Evolutionary conservation across 345 rosid genomes (phyloP), one percentile per base, ranked within the genome.

Genomic region (Gynandropsis gynandra): DNA sequence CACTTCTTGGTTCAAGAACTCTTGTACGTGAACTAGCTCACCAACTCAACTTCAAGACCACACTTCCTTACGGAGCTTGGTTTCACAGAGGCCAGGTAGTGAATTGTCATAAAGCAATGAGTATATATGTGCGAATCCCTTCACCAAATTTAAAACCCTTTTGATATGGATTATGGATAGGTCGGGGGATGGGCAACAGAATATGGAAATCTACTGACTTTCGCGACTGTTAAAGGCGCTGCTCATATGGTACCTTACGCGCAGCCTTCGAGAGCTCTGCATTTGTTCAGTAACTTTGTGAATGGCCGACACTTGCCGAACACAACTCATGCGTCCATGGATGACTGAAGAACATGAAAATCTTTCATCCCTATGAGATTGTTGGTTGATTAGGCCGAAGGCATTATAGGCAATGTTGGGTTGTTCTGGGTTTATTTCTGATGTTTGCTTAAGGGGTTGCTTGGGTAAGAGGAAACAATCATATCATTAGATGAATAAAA

Each of bases 191-290:
- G 84, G 86, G 76, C 54, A 4, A 80, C 73, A 0, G 88, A 87
- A 42, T 84, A 87, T 18, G 94, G 90, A 15, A 75, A 84, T 1
- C 21, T 80, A 10, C 42, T 87, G 58, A 87, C 82, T 0, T 84
- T 87, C 59, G 80, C 76, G 14, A 87, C 88, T 0, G 90, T 84
- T 27, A 68, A 86, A 38, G 90, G 90, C 14, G 87, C 94, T 8
- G 80, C 90, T 15, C 96, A 84, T 67, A 87, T 87, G 96, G 94
- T 84, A 31, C 88, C 96, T 0, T 81, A 73, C 50, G 72, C 94
- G 5, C 90, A 87, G 54, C 90, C 94, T 27, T 75, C 90, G 45
- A 76, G 86, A 67, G 80, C 90, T 19, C 54, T 87, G 58, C 96
- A 84, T 69, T 59, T 87, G 42, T 87, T 87, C 69, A 76, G 75